Conservation (phyloP, 305 asterid genomes). For the Fraxinus greggii region DNA sequence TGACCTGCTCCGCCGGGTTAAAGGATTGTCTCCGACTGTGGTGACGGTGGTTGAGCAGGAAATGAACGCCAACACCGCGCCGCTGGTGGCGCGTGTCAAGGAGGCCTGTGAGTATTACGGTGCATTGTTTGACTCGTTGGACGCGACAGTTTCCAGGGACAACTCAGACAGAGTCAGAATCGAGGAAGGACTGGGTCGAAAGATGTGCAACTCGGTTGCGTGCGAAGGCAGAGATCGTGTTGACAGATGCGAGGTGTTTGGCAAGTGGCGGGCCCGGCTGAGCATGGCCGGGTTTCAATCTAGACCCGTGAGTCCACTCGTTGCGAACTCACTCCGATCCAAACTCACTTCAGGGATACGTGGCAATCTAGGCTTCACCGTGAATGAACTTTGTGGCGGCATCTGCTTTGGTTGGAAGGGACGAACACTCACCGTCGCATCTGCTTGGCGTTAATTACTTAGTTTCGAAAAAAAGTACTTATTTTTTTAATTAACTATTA, state of each 20-base stretch:
- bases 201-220: constrained; percentile 77
- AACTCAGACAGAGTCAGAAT: constrained; percentile 50
- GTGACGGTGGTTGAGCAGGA: constrained; percentile 87
- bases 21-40: constrained; percentile 55
- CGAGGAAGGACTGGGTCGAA: constrained; percentile 85
- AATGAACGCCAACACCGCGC: constrained; percentile 70
- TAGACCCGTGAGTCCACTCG: constrained; percentile 47
- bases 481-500: constrained; percentile 15
- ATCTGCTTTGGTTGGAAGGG: constrained; percentile 87
- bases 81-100: constrained; percentile 65
- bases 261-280: constrained; percentile 95
- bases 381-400: constrained; percentile 65
- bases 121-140: constrained; percentile 75
- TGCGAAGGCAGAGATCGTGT: constrained; percentile 96
- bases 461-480: background rate
- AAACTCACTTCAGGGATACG: constrained; percentile 62
- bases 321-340: constrained; percentile 45
- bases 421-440: constrained; percentile 75
- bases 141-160: constrained; percentile 50
- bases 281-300: constrained; percentile 79
- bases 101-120: constrained; percentile 72
- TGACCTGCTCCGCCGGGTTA: constrained; percentile 81
- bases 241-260: constrained; percentile 83
- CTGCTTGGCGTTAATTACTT: constrained; percentile 69
- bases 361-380: constrained; percentile 79